A percentile compares a stretch with the other conserved stretches of the same genome.
phyloP scores from a whole-genome alignment of 805 yeast genomes.

The Wilhelminamyces savonicus region DNA sequence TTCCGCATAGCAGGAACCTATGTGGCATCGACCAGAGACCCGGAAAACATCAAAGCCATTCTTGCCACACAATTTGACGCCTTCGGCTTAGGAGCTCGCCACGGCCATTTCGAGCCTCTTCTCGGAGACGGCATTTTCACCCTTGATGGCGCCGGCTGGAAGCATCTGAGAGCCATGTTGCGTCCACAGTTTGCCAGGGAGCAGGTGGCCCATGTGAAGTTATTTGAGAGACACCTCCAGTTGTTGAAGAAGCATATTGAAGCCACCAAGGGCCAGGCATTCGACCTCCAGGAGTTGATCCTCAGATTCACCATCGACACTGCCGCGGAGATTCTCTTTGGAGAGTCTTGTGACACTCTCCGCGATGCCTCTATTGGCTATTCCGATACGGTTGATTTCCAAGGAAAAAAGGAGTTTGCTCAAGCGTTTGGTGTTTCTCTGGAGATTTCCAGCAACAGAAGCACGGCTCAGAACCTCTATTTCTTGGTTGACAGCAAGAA shows the following conservation, averaged over 20 bases:
- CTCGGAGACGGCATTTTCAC: conserved; percentile 36
- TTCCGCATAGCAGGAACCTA: conserved; percentile 6
- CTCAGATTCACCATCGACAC: conserved; percentile 33
- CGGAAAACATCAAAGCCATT: conserved; percentile 32
- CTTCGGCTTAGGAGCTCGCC: conserved; percentile 27
- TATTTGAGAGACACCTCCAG: conserved; percentile 27
- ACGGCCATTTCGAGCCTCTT: conserved; percentile 23
- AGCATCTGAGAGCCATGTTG: conserved; percentile 29
- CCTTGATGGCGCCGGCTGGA: conserved; percentile 34
- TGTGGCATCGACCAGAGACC: conserved; percentile 18
- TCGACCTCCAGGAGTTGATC: conserved; percentile 30
- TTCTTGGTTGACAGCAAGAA: neutral
- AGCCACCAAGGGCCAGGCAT: conserved; percentile 13
- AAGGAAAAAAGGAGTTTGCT: too few relatives aligned
- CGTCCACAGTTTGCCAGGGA: conserved; percentile 35
- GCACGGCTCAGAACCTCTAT: neutral
- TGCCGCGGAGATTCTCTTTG: conserved; percentile 37
- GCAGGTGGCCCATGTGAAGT: conserved; percentile 27
- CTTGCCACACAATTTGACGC: conserved; percentile 34
- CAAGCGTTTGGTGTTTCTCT: too few relatives aligned
- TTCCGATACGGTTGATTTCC: too few relatives aligned
- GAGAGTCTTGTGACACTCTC: conserved; percentile 27
- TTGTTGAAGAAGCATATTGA: conserved; percentile 18
- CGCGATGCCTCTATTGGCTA: conserved; percentile 9
- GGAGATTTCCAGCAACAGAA: neutral